Evolutionary conservation across 2,329 filamentous ascomycete species (phyloP).

Genomic region (Bipolaris bicolor): DNA sequence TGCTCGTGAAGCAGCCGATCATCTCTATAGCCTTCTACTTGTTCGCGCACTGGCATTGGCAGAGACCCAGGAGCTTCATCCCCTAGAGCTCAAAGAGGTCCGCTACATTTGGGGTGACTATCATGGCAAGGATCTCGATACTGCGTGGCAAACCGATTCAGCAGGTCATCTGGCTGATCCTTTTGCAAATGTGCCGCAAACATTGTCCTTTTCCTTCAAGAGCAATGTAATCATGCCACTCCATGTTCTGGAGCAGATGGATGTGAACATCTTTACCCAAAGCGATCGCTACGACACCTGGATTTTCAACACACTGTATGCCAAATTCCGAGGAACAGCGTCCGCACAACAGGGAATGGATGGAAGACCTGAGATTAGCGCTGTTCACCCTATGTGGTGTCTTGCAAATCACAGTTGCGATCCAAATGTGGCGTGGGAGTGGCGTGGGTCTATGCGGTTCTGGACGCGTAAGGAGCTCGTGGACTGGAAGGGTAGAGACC

Average conservation of each 20-base stretch:
- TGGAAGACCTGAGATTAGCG: slow-evolving; percentile 86
- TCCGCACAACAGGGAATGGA: slow-evolving; percentile 75
- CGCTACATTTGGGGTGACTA: slow-evolving; percentile 73
- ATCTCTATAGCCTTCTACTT: slow-evolving; percentile 65
- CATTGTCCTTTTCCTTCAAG: slow-evolving; percentile 78
- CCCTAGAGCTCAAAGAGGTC: slow-evolving; percentile 64
- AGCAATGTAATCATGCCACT: slow-evolving; percentile 76
- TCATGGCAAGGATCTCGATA: slow-evolving; percentile 37
- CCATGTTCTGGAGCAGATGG: slow-evolving; percentile 83
- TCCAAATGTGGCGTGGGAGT: slow-evolving; percentile 94
- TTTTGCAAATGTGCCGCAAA: slow-evolving; percentile 54
- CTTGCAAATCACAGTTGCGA: slow-evolving; percentile 95
- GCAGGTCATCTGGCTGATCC: slow-evolving; percentile 21
- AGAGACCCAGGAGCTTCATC: slow-evolving; percentile 64
- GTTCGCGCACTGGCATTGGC: slow-evolving; percentile 66
- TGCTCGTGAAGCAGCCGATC: slow-evolving; percentile 63
- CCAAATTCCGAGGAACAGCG: slow-evolving; percentile 89
- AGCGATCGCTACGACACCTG: slow-evolving; percentile 70
- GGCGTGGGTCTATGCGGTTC: slow-evolving; percentile 79
- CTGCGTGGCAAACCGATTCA: slow-evolving; percentile 25
- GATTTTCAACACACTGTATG: slow-evolving; percentile 89
- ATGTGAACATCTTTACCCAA: slow-evolving; percentile 72
- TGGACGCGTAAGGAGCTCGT: slow-evolving; percentile 66
- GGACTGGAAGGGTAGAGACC: slow-evolving; percentile 52
- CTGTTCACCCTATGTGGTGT: slow-evolving; percentile 95